Conservation (phyloP, 1,284 basidiomycete genomes). For the Fomitiporia mediterranea region DNA sequence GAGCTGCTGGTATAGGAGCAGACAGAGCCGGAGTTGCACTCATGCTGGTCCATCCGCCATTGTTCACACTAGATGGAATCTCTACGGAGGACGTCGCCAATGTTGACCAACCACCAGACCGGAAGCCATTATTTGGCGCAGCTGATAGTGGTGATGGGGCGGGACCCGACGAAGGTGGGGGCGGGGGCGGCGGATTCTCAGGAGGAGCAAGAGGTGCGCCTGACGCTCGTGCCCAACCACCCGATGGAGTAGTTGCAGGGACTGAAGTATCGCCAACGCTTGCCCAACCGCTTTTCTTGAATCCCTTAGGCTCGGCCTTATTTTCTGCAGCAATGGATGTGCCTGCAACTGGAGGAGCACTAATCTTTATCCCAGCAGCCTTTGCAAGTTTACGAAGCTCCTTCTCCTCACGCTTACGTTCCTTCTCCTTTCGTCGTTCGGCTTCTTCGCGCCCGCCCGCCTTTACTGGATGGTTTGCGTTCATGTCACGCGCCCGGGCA, state of each 20-base stretch:
- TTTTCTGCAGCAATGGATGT: conserved; percentile 25
- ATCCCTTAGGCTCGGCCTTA: conserved; percentile 30
- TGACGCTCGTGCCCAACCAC: conserved; percentile 11
- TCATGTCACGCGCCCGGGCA: conserved; percentile 72
- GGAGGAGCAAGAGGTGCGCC: conserved; percentile 17
- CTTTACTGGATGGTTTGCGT: conserved; percentile 52
- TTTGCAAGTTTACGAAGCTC: conserved; percentile 75
- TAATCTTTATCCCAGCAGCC: conserved; percentile 69
- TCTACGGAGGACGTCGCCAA: conserved; percentile 40
- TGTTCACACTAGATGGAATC: conserved; percentile 22
- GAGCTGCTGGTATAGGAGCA: conserved; percentile 22
- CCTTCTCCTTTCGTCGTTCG: conserved; percentile 75
- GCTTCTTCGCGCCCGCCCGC: conserved; percentile 50
- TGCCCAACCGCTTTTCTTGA: conserved; percentile 61
- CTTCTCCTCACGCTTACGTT: conserved; percentile 75
- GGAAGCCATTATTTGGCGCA: conserved; percentile 38
- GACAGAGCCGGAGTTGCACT: conserved; percentile 24
- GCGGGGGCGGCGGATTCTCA: conserved; percentile 16
- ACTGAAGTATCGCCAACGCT: conserved; percentile 22
- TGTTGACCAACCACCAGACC: conserved; percentile 55
- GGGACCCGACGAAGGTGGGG: conserved; percentile 15
- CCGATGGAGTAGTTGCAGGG: conserved; percentile 16
- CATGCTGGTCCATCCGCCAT: conserved; percentile 26
- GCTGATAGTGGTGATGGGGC: conserved; percentile 14
- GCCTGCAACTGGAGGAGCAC: conserved; percentile 40